Base-by-base conservation (phyloP, 495 filamentous ascomycete genomes). In the Melanomma pulvis-pyrius region DNA sequence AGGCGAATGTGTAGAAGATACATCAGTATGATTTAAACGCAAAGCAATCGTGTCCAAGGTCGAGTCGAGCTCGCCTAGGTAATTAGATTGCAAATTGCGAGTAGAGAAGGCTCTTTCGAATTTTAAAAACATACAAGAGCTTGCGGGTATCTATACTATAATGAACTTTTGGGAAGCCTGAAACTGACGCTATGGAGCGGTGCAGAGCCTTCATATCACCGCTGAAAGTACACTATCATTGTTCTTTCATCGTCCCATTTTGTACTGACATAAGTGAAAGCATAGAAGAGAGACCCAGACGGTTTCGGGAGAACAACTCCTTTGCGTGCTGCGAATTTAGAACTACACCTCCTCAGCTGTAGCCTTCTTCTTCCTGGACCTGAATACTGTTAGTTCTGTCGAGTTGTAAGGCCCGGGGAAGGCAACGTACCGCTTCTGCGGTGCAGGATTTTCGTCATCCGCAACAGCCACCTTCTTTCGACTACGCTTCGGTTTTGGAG, bases 351-450 rank as follows among this genome's bases (percentile, higher is more conserved):
- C 68, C 28, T 59, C 64, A 24, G 64, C 66, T 21, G 59, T 50
- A 44, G 60, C 70, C 64, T 74, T 75, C 70, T 71, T 73, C 65
- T 66, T 65, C 48, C 64, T 63, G 9, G 59, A 66, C 56, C 59
- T 75, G 44, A 12, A 9, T 22, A 39, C 4, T 46, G 52, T 63
- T 68, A 69, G 65, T 46, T 34, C 41, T 1, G 13, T 24, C 39
- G 11, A 53, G 41, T 36, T 53, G 25, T 25, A 28, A 44, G 1
- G 22, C 22, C 39, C 12, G 13, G 11, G 30, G 9, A 34, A 12
- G 13, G 30, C 0, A 17, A 44, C 39, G 15, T 22, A 71, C 68
- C 61, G 59, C 60, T 71, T 71, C 56, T 71, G 58, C 2, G 68
- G 68, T 41, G 36, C 65, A 13, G 47, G 29, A 51, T 70, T 66